A percentile compares a stretch with the other conserved stretches of the same genome.
Evolutionary conservation across 768 basidiomycete genomes (phyloP).

Genomic region (Kwoniella botswanensis): DNA sequence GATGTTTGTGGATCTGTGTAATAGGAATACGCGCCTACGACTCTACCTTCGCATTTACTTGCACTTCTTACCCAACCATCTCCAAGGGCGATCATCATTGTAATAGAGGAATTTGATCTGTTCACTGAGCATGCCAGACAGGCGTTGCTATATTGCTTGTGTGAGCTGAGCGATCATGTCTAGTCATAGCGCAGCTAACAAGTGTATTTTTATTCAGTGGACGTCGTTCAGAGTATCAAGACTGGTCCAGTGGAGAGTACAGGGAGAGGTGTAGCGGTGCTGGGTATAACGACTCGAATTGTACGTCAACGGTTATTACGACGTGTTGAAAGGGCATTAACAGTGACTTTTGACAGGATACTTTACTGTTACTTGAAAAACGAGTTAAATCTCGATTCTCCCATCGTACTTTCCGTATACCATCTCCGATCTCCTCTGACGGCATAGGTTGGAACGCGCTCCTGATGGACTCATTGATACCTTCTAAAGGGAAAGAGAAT

Average conservation of each 20-base stretch:
- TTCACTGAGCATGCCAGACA: constrained; percentile 92
- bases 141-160: constrained; percentile 87
- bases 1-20: constrained; percentile 13
- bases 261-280: constrained; percentile 72
- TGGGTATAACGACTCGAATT: constrained; percentile 83
- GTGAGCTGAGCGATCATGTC: constrained; percentile 36
- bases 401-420: constrained; percentile 80
- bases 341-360: constrained; percentile 62
- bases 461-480: constrained; percentile 60
- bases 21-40: constrained; percentile 56
- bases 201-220: constrained; percentile 61
- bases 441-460: constrained; percentile 62
- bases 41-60: constrained; percentile 69
- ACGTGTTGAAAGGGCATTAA: too few relatives aligned
- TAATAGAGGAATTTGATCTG: constrained; percentile 91
- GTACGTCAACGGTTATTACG: constrained; percentile 38
- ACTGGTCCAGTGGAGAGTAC: constrained; percentile 65
- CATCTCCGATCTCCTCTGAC: constrained; percentile 66
- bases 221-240: constrained; percentile 78
- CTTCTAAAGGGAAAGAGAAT: constrained; percentile 26
- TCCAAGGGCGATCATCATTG: constrained; percentile 74
- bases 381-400: constrained; percentile 97
- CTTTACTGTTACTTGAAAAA: constrained; percentile 88
- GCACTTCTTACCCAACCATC: constrained; percentile 60
- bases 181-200: background rate